Evolutionary conservation across 2,329 filamentous ascomycete genomes (phyloP).

Genomic region (Epichloe baconii): DNA sequence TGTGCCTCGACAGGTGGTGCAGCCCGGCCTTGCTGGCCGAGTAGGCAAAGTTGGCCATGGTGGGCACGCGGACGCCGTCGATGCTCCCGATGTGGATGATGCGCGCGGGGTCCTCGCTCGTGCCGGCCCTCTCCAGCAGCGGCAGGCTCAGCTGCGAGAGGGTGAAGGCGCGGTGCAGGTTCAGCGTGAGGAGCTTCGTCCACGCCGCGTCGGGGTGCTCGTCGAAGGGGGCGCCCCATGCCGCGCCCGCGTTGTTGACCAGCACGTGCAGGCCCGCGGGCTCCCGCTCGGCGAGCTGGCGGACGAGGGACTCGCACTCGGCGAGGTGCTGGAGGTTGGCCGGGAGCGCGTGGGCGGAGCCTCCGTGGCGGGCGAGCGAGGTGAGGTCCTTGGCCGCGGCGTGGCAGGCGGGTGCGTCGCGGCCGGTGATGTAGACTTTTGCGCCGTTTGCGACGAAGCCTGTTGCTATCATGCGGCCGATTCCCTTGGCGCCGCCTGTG

Average conservation of each 20-base stretch:
- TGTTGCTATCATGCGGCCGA: constrained; percentile 55
- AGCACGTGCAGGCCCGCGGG: constrained; percentile 41
- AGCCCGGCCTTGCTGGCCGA: constrained; percentile 49
- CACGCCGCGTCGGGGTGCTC: constrained; percentile 45
- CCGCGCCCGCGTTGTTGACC: constrained; percentile 53
- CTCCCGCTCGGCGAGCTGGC: constrained; percentile 36
- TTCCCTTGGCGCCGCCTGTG: constrained; percentile 46
- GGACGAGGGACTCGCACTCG: constrained; percentile 40
- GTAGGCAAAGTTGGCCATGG: constrained; percentile 47
- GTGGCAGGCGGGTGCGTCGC: constrained; percentile 45
- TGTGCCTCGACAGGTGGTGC: constrained; percentile 47
- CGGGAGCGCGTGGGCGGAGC: constrained; percentile 42
- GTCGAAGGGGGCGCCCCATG: constrained; percentile 49
- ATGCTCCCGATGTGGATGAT: constrained; percentile 54
- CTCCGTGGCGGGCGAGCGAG: constrained; percentile 28
- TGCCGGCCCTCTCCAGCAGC: constrained; percentile 37
- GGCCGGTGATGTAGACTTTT: constrained; percentile 52
- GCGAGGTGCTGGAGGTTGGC: constrained; percentile 50
- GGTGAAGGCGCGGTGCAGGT: constrained; percentile 56
- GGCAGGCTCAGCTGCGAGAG: constrained; percentile 49
- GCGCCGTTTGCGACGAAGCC: constrained; percentile 52
- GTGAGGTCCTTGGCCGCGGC: constrained; percentile 43
- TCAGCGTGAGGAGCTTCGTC: constrained; percentile 48
- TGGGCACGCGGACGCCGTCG: constrained; percentile 47
- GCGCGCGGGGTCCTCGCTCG: constrained; percentile 33